Percentiles rank a stretch among this genome's conserved stretches.
These are phyloP conservation scores for Cylindricascospora bacillispora DNA, from an alignment of 1,139 yeast genomes.

Conservation along the genomic window DNA sequence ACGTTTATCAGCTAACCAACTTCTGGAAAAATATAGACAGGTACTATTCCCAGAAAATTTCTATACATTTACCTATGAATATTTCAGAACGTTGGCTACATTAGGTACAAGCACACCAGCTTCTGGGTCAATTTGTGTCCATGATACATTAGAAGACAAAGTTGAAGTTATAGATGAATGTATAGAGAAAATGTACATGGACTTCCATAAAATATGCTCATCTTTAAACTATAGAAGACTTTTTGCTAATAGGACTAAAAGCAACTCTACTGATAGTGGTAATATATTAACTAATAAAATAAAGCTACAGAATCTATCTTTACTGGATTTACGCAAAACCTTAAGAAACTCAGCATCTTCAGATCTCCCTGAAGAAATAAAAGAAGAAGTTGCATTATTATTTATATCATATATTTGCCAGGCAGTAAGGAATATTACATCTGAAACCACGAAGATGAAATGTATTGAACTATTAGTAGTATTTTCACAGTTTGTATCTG, in stretches of 20 bases:
- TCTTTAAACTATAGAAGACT: conserved; percentile 32
- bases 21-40: conserved; percentile 39
- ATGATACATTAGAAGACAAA: conserved; percentile 21
- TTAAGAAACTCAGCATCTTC: no score
- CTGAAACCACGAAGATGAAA: conserved; percentile 48
- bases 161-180: conserved; percentile 43
- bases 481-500: conserved; percentile 62
- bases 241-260: conserved; percentile 2
- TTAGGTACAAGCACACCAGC: conserved; percentile 21
- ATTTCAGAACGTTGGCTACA: conserved; percentile 35
- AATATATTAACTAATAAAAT: neutral
- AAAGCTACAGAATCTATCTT: no score
- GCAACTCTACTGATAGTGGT: conserved; percentile 3
- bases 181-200: conserved; percentile 44
- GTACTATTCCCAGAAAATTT: conserved; percentile 59
- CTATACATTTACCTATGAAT: conserved; percentile 56
- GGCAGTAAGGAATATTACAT: conserved; percentile 49
- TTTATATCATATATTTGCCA: conserved; percentile 54
- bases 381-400: conserved; percentile 45
- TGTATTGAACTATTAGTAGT: conserved; percentile 71
- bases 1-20: conserved; percentile 43
- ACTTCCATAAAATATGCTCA: conserved; percentile 39
- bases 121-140: conserved; percentile 13
- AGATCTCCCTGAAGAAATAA: no score
- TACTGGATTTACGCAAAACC: conserved; percentile 5